Evolutionary conservation across 2,329 filamentous ascomycete genomes (phyloP).

Genomic region (Fonsecaea pedrosoi): DNA sequence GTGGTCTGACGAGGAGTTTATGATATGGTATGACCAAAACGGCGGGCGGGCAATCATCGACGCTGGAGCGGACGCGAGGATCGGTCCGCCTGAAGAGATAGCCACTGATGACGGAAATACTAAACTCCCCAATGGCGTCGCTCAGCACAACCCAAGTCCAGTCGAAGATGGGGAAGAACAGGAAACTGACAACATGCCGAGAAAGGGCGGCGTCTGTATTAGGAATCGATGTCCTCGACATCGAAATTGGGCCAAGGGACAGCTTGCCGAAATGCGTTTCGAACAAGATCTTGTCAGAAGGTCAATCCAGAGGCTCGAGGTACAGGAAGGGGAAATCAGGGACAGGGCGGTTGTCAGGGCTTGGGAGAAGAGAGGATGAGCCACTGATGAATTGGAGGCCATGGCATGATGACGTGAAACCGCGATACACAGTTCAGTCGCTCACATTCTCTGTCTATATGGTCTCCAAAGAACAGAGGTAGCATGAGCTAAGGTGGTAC

Average conservation of each 20-base stretch:
- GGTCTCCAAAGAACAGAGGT: background rate
- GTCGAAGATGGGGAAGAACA: constrained; percentile 43
- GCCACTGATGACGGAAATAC: constrained; percentile 43
- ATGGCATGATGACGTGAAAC: background rate
- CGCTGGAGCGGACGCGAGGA: constrained; percentile 30
- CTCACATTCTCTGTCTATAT: background rate
- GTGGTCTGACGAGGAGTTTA: constrained; percentile 58
- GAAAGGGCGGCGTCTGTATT: constrained; percentile 52
- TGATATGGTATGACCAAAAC: constrained; percentile 52
- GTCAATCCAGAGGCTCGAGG: constrained; percentile 27
- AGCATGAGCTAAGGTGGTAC: background rate
- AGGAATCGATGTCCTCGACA: constrained; percentile 58
- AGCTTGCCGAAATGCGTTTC: constrained; percentile 43
- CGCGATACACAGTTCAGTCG: background rate
- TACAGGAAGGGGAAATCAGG: constrained; percentile 32
- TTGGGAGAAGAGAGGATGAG: constrained; percentile 34
- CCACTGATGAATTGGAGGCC: background rate
- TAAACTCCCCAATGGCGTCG: constrained; percentile 40
- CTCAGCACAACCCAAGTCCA: constrained; percentile 42
- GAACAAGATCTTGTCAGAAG: constrained; percentile 39
- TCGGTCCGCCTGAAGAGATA: constrained; percentile 48
- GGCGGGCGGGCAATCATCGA: constrained; percentile 45
- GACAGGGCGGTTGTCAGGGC: constrained; percentile 36
- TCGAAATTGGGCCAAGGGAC: constrained; percentile 56
- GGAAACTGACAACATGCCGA: constrained; percentile 45